These are phyloP conservation scores for Parasitella parasitica DNA, from an alignment of 371 early-diverging fungal genomes.

Conservation along the genomic window DNA sequence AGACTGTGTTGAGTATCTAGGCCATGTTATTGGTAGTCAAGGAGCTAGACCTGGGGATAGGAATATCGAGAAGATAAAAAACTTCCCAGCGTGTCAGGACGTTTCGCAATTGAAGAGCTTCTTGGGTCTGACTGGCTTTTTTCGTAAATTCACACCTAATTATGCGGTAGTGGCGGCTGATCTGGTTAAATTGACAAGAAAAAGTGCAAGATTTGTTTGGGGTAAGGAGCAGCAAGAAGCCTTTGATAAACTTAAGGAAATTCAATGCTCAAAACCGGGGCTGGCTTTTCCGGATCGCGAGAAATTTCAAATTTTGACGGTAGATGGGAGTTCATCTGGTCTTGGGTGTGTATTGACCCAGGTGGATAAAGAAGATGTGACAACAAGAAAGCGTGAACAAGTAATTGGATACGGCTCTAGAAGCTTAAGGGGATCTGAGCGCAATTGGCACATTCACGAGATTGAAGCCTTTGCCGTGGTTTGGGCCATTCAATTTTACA, in stretches of 20 bases:
- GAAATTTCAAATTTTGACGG: constrained; percentile 27
- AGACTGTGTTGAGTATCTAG: too few relatives aligned
- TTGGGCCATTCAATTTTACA: constrained; percentile 31
- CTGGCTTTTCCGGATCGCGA: constrained; percentile 26
- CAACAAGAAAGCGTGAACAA: constrained; percentile 12
- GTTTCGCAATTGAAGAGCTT: constrained; percentile 18
- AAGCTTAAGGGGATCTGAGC: too few relatives aligned
- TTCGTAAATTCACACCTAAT: constrained; percentile 30
- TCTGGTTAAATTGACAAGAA: constrained; percentile 11
- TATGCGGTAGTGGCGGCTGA: too few relatives aligned
- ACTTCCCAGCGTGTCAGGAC: constrained; percentile 7
- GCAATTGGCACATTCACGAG: constrained; percentile 4
- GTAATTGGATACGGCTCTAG: constrained; percentile 23
- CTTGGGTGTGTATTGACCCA: constrained; percentile 38
- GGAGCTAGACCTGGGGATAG: constrained; percentile 20
- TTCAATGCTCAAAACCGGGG: constrained; percentile 25
- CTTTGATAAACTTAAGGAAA: too few relatives aligned
- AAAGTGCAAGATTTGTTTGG: constrained; percentile 20
- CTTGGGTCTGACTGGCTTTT: too few relatives aligned
- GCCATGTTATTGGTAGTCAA: constrained; percentile 25
- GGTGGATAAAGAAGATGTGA: constrained; percentile 12
- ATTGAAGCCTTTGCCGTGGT: constrained; percentile 26
- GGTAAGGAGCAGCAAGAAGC: constrained; percentile 14
- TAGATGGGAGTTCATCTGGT: constrained; percentile 34
- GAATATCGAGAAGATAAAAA: constrained; percentile 9